These are phyloP conservation scores for Macrolepiota fuliginosa DNA, from an alignment of 768 basidiomycete genomes.

Conservation along the genomic window DNA sequence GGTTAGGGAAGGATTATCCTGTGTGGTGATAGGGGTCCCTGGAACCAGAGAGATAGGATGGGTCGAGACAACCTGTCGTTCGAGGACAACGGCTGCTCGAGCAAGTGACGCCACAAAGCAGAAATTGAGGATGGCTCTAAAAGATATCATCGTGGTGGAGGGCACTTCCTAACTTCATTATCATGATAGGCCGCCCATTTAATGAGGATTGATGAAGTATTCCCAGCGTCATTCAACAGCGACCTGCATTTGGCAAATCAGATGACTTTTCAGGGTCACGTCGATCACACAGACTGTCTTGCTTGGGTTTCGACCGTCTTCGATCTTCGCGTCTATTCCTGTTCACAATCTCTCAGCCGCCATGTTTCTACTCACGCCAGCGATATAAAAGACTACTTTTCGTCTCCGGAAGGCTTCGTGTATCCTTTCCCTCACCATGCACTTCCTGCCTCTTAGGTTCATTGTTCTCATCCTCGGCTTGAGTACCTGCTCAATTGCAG, in stretches of 20 bases:
- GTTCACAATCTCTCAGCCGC: neutral
- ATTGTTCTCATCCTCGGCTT: neutral
- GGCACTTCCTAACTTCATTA: neutral
- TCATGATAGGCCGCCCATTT: neutral
- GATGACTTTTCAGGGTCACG: slow-evolving; percentile 1
- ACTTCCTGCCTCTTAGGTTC: neutral
- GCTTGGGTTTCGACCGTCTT: too few relatives aligned
- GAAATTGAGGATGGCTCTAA: neutral
- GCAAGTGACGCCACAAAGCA: neutral
- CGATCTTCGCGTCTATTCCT: slow-evolving; percentile 3
- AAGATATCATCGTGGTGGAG: neutral
- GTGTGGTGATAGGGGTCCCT: neutral
- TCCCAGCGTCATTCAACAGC: neutral
- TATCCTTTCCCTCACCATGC: neutral
- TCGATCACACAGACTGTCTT: neutral
- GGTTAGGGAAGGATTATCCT: neutral
- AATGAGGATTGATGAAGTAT: neutral
- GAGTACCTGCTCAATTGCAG: neutral
- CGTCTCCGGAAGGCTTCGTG: neutral
- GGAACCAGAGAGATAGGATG: neutral
- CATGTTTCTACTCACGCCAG: slow-evolving; percentile 7
- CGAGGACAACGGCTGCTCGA: neutral
- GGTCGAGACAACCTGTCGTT: neutral
- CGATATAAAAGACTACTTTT: neutral
- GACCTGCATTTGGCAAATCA: neutral